phyloP scores from a whole-genome alignment of 1,139 yeast species.

The Meyerozyma sp. region DNA sequence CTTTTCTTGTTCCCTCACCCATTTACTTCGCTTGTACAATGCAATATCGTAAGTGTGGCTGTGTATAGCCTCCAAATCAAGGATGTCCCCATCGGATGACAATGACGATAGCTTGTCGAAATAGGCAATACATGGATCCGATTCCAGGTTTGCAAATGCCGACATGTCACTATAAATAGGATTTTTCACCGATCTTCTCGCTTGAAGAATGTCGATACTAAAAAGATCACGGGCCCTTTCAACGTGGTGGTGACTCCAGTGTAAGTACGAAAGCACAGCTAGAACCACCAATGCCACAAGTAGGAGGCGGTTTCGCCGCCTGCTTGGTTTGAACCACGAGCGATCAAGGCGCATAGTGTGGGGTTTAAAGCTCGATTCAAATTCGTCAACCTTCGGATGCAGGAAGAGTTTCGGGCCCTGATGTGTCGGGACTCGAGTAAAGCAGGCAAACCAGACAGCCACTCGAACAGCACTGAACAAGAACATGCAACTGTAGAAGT shows the following conservation, averaged over 20 bases:
- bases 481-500: not conserved
- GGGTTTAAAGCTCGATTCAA: slow-evolving; percentile 6
- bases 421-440: too few species aligned
- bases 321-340: not conserved
- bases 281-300: not conserved
- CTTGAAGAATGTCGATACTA: not conserved
- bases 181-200: not conserved
- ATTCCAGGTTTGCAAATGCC: slow-evolving; percentile 2
- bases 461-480: too few species aligned
- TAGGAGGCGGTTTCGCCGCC: not conserved
- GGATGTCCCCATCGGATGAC: slow-evolving; percentile 8
- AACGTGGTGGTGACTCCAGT: too few species aligned
- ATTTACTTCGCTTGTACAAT: slow-evolving; percentile 22
- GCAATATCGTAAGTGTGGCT: slow-evolving; percentile 14
- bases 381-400: too few species aligned
- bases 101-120: slow-evolving; percentile 11
- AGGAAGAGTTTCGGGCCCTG: too few species aligned
- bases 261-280: slow-evolving; percentile 1
- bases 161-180: not conserved
- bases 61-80: slow-evolving; percentile 14
- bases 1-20: slow-evolving; percentile 14
- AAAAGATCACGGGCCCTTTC: too few species aligned
- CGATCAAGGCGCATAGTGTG: slow-evolving; percentile 5
- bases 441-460: too few species aligned
- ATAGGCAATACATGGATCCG: slow-evolving; percentile 12